Base-by-base conservation (phyloP, 2,329 filamentous ascomycete genomes). In the Proliferodiscus dingleyae region DNA sequence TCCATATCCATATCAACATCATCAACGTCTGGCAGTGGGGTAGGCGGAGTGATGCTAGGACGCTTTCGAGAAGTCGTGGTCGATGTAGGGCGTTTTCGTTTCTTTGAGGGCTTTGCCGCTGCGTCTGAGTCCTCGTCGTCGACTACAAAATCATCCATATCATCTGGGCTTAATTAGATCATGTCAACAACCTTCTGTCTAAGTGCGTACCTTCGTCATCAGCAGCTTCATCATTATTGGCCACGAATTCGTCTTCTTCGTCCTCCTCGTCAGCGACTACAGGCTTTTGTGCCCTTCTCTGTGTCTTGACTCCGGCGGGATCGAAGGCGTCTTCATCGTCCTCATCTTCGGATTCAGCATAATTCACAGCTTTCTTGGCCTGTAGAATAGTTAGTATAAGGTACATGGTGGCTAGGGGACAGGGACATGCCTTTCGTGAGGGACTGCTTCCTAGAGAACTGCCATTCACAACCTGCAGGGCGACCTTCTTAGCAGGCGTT, bases 131-230 rank as follows among this genome's bases (percentile, higher is more conserved):
- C n/a, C n/a, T 94, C 88, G 58, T 96, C 90, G 4, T 63, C 59
- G 4, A 85, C 89, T 19, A 97, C 74, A 59, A 97, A 97, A 63
- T 95, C 87, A 50, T 84, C 88, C 70, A 94, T 80, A 43, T 93
- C 87, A 68, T 75, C 71, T 78, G 39, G 30, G 37, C 16, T 16
- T 30, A 38, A 19, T 55, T 42, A 44, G 32, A 8, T 34, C 5
- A 13, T 21, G 32, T 34, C 13, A 9, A 18, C 1, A 18, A 5
- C 16, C 5, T 21, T 5, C 4, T 34, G 10, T 34, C 2, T 15
- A 18, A 16, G 9, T n/a, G 16, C 16, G 16, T 79, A 61, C 82
- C 80, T 55, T 63, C 61, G 41, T 62, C 80, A n/a, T 81, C 76
- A 36, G 78, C 74, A 36, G 73, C 76, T 11, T 78, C 78, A 28